Evolutionary conservation across 2,329 filamentous ascomycete species (phyloP).

Genomic region (Diaporthe destruens): DNA sequence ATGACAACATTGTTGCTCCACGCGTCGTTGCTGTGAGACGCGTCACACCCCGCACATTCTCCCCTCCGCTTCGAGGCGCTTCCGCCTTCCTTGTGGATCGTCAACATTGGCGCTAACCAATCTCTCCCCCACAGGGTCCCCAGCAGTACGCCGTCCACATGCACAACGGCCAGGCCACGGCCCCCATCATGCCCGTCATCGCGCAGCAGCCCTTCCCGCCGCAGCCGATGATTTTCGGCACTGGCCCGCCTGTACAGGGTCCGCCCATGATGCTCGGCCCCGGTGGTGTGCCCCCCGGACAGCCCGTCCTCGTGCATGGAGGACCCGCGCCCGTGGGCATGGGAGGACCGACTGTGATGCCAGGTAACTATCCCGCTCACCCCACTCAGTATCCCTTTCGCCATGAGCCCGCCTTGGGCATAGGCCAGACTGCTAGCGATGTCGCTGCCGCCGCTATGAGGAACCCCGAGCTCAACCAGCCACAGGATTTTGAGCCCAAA

Average conservation of each 20-base stretch:
- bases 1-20: constrained; percentile 24
- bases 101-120: constrained; percentile 40
- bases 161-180: constrained; percentile 42
- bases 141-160: constrained; percentile 42
- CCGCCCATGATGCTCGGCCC: constrained; percentile 42
- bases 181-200: constrained; percentile 43
- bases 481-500: constrained; percentile 73
- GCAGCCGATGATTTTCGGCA: constrained; percentile 41
- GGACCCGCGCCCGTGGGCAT: constrained; percentile 40
- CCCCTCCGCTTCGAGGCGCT: neutral
- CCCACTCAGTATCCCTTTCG: constrained; percentile 47
- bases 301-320: constrained; percentile 37
- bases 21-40: constrained; percentile 38
- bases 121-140: constrained; percentile 39
- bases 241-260: constrained; percentile 11
- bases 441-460: constrained; percentile 60
- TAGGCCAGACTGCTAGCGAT: constrained; percentile 65
- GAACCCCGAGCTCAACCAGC: constrained; percentile 65
- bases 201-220: constrained; percentile 43
- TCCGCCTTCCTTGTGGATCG: neutral
- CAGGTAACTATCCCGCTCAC: constrained; percentile 54
- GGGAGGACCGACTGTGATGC: constrained; percentile 49
- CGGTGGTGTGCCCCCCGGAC: constrained; percentile 38
- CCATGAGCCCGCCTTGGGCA: constrained; percentile 63
- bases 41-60: neutral